Base-by-base conservation (phyloP, 805 yeast species). In the Naumovozyma baii region DNA sequence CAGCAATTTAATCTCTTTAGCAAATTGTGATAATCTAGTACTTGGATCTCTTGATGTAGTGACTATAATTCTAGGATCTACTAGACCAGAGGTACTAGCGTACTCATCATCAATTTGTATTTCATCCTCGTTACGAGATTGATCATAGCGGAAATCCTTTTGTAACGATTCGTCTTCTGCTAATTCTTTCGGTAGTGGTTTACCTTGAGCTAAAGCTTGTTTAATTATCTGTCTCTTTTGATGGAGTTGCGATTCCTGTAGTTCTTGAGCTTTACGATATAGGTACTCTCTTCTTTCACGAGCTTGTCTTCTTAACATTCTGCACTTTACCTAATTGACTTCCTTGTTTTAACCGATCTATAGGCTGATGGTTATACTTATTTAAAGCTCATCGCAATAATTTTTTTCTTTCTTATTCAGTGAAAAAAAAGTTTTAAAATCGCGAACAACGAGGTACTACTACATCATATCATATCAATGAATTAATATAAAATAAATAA, bases 11-110 rank as follows among this genome's bases (percentile, higher is more conserved):
- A 92, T 74, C 59, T 92, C 99, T 63, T 92, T 92, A 32, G 95
- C 80, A 58, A 92, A 92, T 60, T 92, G 98, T 34, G 84, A 72
- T 40, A 92, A 64, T 54, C 86, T 75, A 1, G 92, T 75, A 19
- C 86, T 76, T 7, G 97, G 97, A 50, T 85, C 83, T 63, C 99
- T 72, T 16, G 95, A 83, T 0, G 99, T 92, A 9, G 98, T 92
- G 3, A 92, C 87, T 17, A 92, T 79, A 12, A 92, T 73, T 50
- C 85, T 78, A 13, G 99, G 98, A 45, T 92, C 97, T 13, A 74
- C 73, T 26, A 92, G 70, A 2, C 99, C 99, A 47, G 92, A 78
- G 38, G 86, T 62, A 16, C 82, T 85, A 33, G 83, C 72, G 63
- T 92, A 92, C 64, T 92, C 99, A 56, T 92, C 97, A 59, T 92